phyloP scores from a whole-genome alignment of 148 eudicot genomes.

The Arctostaphylos glauca region DNA sequence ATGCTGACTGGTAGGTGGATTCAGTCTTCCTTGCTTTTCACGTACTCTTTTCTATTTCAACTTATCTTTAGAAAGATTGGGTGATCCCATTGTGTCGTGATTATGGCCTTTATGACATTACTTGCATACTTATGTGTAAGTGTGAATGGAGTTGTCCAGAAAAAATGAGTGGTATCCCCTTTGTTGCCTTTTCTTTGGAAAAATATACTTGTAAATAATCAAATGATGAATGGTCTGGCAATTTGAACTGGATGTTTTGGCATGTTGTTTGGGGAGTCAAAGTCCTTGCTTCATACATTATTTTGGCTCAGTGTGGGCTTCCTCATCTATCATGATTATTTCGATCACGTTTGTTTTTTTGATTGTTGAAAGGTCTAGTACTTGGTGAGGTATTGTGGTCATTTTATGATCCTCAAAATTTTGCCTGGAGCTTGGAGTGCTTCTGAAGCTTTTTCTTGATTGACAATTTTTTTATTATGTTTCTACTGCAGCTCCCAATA shows the following conservation, averaged over 20 bases:
- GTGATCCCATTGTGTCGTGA: background rate
- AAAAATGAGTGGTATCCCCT: background rate
- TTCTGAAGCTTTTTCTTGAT: background rate
- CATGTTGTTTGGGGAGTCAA: background rate
- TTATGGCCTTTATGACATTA: background rate
- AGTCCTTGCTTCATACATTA: background rate
- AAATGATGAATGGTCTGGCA: background rate
- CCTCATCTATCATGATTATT: slow-evolving; percentile 6
- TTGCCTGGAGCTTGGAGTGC: slow-evolving; percentile 10
- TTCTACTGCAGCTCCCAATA: slow-evolving; percentile 62
- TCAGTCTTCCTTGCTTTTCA: background rate
- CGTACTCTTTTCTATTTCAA: background rate
- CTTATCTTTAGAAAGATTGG: background rate
- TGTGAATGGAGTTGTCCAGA: background rate
- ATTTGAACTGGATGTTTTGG: background rate
- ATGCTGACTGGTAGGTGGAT: background rate
- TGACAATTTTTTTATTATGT: background rate
- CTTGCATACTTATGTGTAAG: background rate
- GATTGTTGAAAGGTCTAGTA: background rate
- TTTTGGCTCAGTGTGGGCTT: background rate
- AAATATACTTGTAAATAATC: background rate
- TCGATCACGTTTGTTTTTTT: background rate
- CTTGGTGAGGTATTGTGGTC: background rate
- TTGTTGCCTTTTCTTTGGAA: background rate
- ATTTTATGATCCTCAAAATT: background rate